phyloP scores from a whole-genome alignment of 441 rosid species.

The Adansonia gregorii region DNA sequence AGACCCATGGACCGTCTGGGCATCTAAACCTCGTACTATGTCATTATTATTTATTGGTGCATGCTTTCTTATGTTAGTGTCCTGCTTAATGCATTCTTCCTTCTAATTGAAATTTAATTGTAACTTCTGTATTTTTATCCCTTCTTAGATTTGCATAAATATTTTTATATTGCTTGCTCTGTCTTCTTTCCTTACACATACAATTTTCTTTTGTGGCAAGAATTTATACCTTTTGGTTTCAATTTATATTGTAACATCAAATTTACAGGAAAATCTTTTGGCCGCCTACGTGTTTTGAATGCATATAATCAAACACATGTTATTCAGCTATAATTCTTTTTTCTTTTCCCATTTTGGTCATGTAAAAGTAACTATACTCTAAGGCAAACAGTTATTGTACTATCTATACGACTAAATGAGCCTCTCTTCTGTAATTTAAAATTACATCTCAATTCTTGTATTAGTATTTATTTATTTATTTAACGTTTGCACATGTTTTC shows the following conservation, averaged over 20 bases:
- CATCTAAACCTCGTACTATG: conserved; percentile 92
- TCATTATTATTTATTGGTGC: conserved; percentile 90
- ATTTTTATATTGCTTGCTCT: not conserved
- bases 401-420: not conserved
- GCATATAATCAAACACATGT: not conserved
- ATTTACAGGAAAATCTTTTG: not conserved
- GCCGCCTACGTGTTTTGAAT: not conserved
- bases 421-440: not conserved
- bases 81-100: conserved; percentile 10
- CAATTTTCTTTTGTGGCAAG: not conserved
- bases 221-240: not conserved
- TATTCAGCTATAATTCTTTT: not conserved
- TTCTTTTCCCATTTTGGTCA: not conserved
- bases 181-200: not conserved
- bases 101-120: not conserved
- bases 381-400: not conserved
- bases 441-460: not conserved
- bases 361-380: not conserved
- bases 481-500: conserved; percentile 16
- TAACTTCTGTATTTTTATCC: not conserved
- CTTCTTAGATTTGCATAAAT: not conserved
- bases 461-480: not conserved
- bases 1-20: conserved; percentile 99
- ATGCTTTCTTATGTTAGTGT: conserved; percentile 87
- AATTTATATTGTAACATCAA: not conserved